phyloP scores from a whole-genome alignment of 2,329 filamentous ascomycete species.

The Botrytis squamosa region DNA sequence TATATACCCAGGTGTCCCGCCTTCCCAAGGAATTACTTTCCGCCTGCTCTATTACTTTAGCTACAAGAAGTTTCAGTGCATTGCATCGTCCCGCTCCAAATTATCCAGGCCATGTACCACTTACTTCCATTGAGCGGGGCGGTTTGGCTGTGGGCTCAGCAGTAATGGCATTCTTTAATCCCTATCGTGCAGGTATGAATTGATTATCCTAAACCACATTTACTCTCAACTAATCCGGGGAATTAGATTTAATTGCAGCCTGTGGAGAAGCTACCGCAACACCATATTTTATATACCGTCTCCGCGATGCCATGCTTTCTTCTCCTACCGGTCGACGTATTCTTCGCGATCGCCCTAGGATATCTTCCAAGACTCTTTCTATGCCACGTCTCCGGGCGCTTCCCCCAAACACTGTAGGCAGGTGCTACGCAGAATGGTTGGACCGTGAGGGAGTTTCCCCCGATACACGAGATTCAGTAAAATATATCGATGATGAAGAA shows the following conservation, averaged over 20 bases:
- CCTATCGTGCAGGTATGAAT: conserved; percentile 68
- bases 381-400: conserved; percentile 67
- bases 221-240: conserved; percentile 8
- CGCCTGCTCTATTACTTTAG: conserved; percentile 31
- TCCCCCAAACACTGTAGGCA: conserved; percentile 72
- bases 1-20: conserved; percentile 22
- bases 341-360: conserved; percentile 82
- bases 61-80: conserved; percentile 65
- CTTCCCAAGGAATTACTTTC: conserved; percentile 34
- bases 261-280: conserved; percentile 94
- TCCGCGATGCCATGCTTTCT: conserved; percentile 87
- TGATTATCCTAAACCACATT: neutral
- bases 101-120: conserved; percentile 73
- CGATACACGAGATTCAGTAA: conserved; percentile 78
- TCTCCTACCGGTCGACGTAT: conserved; percentile 84
- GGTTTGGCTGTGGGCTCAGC: conserved; percentile 67
- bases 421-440: conserved; percentile 85
- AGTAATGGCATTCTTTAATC: conserved; percentile 66
- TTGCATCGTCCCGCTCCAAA: conserved; percentile 66
- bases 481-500: conserved; percentile 92
- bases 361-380: conserved; percentile 70
- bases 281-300: conserved; percentile 90
- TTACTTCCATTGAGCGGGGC: conserved; percentile 74
- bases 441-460: conserved; percentile 90
- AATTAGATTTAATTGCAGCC: conserved; percentile 81